phyloP scores from a whole-genome alignment of 2,329 filamentous ascomycete species.

The Fusarium sp. region DNA sequence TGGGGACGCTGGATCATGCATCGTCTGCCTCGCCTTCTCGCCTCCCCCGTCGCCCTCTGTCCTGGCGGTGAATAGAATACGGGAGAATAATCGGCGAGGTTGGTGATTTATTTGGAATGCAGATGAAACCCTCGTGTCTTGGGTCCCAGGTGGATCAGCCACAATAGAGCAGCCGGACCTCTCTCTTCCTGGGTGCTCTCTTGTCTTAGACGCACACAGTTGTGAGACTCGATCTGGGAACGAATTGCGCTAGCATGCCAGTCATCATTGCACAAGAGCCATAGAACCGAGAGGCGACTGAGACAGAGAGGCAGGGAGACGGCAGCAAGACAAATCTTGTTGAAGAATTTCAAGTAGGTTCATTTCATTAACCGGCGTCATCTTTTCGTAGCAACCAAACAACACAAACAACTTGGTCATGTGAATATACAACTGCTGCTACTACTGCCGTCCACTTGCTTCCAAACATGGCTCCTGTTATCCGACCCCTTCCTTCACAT shows the following conservation, averaged over 20 bases:
- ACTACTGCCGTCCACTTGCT: too few relatives aligned
- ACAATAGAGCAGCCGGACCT: neutral
- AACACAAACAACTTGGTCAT: neutral
- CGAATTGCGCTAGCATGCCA: too few relatives aligned
- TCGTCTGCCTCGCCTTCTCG: too few relatives aligned
- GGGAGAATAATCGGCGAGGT: too few relatives aligned
- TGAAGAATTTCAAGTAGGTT: neutral
- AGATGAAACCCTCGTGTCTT: constrained; percentile 35
- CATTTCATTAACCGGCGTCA: constrained; percentile 8
- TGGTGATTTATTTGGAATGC: constrained; percentile 23
- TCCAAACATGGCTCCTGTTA: constrained; percentile 9
- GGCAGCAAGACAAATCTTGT: neutral
- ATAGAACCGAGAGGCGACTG: neutral
- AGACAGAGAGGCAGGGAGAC: neutral
- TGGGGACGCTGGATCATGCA: neutral
- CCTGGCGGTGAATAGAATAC: constrained; percentile 15
- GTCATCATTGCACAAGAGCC: too few relatives aligned
- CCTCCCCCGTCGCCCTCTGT: neutral
- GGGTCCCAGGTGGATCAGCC: constrained; percentile 7
- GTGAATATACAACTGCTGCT: constrained; percentile 18
- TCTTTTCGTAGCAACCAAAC: constrained; percentile 9
- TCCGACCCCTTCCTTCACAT: neutral
- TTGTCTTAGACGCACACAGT: constrained; percentile 21
- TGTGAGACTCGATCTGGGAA: neutral
- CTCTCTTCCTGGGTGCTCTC: neutral